Conservation (phyloP, 345 rosid species). For the Gossypium australe region DNA sequence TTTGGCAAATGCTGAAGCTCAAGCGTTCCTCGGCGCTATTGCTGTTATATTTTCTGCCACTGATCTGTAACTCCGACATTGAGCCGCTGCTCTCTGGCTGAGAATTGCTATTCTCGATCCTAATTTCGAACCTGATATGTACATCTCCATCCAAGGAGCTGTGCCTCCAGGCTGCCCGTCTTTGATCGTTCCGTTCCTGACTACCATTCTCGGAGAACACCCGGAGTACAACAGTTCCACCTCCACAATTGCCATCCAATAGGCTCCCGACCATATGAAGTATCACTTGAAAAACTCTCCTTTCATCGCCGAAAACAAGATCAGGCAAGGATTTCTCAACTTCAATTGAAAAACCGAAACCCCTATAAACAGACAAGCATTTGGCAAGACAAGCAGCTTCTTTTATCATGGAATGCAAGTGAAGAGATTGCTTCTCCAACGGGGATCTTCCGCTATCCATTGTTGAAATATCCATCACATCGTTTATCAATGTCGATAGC, state of each 20-base stretch:
- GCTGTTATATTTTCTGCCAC: conserved; percentile 41
- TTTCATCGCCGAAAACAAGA: conserved; percentile 74
- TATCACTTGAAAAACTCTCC: conserved; percentile 80
- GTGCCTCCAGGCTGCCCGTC: conserved; percentile 72
- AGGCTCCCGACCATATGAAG: conserved; percentile 85
- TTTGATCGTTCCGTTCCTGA: conserved; percentile 57
- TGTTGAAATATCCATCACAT: conserved; percentile 72
- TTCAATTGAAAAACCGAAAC: conserved; percentile 55
- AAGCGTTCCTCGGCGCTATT: conserved; percentile 58
- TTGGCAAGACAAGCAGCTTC: conserved; percentile 80
- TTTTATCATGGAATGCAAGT: conserved; percentile 55
- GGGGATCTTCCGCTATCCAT: conserved; percentile 59
- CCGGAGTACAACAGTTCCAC: conserved; percentile 44
- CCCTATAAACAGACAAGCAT: conserved; percentile 65
- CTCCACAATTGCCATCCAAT: conserved; percentile 40
- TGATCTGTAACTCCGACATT: conserved; percentile 35
- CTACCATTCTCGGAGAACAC: conserved; percentile 60
- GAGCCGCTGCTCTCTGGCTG: conserved; percentile 38
- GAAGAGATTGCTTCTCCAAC: conserved; percentile 51
- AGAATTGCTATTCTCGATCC: conserved; percentile 25
- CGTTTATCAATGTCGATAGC: conserved; percentile 70
- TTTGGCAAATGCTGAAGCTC: conserved; percentile 89
- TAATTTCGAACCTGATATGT: conserved; percentile 64
- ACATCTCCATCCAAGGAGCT: conserved; percentile 54
- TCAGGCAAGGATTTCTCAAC: conserved; percentile 74